phyloP scores from a whole-genome alignment of 2,329 filamentous ascomycete species.

The Karstenula rhodostoma region DNA sequence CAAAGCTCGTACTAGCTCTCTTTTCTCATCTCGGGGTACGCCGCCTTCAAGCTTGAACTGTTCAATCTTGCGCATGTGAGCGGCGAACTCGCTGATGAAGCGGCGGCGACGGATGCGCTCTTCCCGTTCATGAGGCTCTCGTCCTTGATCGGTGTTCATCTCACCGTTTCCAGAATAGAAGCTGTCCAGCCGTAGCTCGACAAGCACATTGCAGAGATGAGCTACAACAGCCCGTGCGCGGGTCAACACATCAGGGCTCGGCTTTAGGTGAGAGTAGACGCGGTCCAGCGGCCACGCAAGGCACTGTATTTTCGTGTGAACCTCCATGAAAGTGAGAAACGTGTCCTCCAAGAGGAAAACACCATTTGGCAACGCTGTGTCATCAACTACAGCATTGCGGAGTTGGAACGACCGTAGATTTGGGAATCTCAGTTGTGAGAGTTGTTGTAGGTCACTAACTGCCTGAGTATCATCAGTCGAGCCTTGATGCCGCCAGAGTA shows the following conservation, averaged over 20 bases:
- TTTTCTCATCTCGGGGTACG: constrained; percentile 56
- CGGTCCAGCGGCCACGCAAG: constrained; percentile 57
- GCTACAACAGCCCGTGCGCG: constrained; percentile 45
- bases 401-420: constrained; percentile 56
- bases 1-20: constrained; percentile 55
- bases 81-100: constrained; percentile 55
- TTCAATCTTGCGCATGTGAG: constrained; percentile 52
- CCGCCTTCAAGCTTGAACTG: constrained; percentile 58
- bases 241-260: constrained; percentile 31
- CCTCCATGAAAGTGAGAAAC: constrained; percentile 55
- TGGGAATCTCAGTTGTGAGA: constrained; percentile 53
- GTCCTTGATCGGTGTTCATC: constrained; percentile 38
- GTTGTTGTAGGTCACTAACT: constrained; percentile 25
- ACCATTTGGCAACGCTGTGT: constrained; percentile 46
- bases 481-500: constrained; percentile 40
- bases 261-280: constrained; percentile 50
- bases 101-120: constrained; percentile 41
- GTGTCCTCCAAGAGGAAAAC: constrained; percentile 49
- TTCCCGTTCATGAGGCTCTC: constrained; percentile 23
- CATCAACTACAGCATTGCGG: constrained; percentile 52
- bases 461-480: constrained; percentile 22
- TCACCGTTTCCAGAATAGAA: constrained; percentile 41
- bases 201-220: constrained; percentile 50
- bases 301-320: constrained; percentile 53
- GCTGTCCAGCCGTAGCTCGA: constrained; percentile 54